Base-by-base conservation (phyloP, 2,329 filamentous ascomycete species). In the Neodidymelliopsis sp. region DNA sequence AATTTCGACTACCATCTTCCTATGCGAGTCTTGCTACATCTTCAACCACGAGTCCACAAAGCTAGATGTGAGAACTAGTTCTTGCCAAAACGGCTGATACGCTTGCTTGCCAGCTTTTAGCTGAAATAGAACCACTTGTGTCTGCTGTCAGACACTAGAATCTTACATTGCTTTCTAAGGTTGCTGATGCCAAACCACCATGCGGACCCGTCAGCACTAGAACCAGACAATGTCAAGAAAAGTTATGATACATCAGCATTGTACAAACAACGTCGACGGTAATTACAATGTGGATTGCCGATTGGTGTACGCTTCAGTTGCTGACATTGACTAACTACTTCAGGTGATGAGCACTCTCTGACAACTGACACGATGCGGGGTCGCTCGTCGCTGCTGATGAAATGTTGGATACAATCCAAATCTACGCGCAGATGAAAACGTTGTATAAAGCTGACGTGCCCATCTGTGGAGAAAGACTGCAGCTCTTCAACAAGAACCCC, bases 171-270 rank as follows among this genome's bases (percentile, higher is more conserved):
- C n/a, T n/a, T n/a, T n/a, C n/a, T n/a, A n/a, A n/a, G n/a, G n/a
- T n/a, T n/a, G n/a, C n/a, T n/a, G n/a, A n/a, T n/a, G n/a, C n/a
- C n/a, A n/a, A n/a, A n/a, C n/a, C n/a, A n/a, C n/a, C n/a, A n/a
- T n/a, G n/a, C n/a, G n/a, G n/a, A n/a, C n/a, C n/a, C n/a, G n/a
- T n/a, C n/a, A n/a, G 39, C 39, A 44, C 46, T 43, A 43, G 22
- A 11, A 30, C 37, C 13, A 15, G 22, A 34, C 27, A 16, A 6
- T 28, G 46, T 11, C 18, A 39, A 20, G 28, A n/a, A n/a, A 34
- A 34, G 34, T 49, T 39, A 43, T 28, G 33, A 20, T 16, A 34
- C 39, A 39, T 49, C 33, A 33, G 18, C 13, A 30, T 24, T 15
- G 6, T 18, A 15, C 4, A 22, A 18, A 22, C 12, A 35, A n/a